Evolutionary conservation across 805 yeast genomes (phyloP).

Genomic region (Lipomyces yamanashiensis): DNA sequence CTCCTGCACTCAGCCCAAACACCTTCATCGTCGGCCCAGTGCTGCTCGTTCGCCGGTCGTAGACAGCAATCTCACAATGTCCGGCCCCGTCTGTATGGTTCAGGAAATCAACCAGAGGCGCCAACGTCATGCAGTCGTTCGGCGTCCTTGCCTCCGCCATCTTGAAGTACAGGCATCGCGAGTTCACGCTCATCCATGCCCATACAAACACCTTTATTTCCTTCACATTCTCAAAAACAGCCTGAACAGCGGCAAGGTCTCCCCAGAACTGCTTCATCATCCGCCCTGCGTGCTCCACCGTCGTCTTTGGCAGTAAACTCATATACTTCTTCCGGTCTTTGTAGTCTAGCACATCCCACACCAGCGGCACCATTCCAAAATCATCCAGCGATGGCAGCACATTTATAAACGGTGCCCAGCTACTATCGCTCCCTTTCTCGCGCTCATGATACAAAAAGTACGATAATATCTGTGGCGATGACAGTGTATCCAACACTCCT

Average conservation of each 20-base stretch:
- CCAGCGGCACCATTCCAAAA: conserved; percentile 61
- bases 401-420: conserved; percentile 70
- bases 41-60: conserved; percentile 1
- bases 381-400: conserved; percentile 64
- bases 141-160: conserved; percentile 57
- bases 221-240: background rate
- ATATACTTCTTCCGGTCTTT: background rate
- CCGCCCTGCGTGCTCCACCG: conserved; percentile 19
- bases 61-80: conserved; percentile 27
- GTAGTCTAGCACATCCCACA: conserved; percentile 52
- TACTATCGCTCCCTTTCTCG: conserved; percentile 47
- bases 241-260: conserved; percentile 52
- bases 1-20: conserved; percentile 38
- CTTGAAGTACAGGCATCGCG: conserved; percentile 85
- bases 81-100: conserved; percentile 57
- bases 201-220: conserved; percentile 75
- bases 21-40: conserved; percentile 37
- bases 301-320: conserved; percentile 3
- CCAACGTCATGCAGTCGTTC: conserved; percentile 81
- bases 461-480: conserved; percentile 40
- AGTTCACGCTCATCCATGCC: conserved; percentile 57
- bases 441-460: conserved; percentile 31
- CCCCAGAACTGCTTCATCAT: conserved; percentile 43
- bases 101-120: conserved; percentile 86
- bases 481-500: conserved; percentile 12